Evolutionary conservation across 2,329 filamentous ascomycete genomes (phyloP).

Genomic region (Blastomyces parvus): DNA sequence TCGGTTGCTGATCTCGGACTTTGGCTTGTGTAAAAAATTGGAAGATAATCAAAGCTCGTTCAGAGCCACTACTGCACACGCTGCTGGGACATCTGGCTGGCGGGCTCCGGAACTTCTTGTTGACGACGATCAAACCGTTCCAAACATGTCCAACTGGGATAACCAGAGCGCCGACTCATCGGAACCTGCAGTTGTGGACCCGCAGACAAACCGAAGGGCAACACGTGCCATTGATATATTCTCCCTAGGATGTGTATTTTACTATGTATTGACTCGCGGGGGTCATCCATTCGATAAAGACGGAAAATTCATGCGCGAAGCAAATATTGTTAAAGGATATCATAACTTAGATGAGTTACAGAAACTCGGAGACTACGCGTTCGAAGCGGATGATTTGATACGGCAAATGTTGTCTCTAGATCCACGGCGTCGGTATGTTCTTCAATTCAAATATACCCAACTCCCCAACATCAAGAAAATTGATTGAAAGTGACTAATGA

Average conservation of each 20-base stretch:
- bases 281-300: conserved; percentile 90
- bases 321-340: conserved; percentile 89
- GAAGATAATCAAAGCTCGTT: conserved; percentile 92
- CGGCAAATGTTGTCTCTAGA: conserved; percentile 64
- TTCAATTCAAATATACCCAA: not conserved
- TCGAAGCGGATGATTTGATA: conserved; percentile 81
- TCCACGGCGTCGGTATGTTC: conserved; percentile 47
- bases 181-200: conserved; percentile 45
- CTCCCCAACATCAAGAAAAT: not conserved
- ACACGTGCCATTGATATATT: conserved; percentile 97
- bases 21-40: conserved; percentile 93
- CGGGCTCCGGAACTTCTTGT: conserved; percentile 87
- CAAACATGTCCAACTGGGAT: conserved; percentile 20
- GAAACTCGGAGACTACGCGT: conserved; percentile 69
- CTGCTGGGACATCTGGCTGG: conserved; percentile 90
- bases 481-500: conserved; percentile 8
- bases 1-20: conserved; percentile 92
- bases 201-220: conserved; percentile 60
- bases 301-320: conserved; percentile 88
- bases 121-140: conserved; percentile 56
- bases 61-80: conserved; percentile 85
- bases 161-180: conserved; percentile 37
- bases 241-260: conserved; percentile 94
- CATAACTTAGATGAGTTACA: conserved; percentile 63
- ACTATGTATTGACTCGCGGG: conserved; percentile 91